Conservation (phyloP, 2,329 filamentous ascomycete species). For the Paracoccidioides lutzii region DNA sequence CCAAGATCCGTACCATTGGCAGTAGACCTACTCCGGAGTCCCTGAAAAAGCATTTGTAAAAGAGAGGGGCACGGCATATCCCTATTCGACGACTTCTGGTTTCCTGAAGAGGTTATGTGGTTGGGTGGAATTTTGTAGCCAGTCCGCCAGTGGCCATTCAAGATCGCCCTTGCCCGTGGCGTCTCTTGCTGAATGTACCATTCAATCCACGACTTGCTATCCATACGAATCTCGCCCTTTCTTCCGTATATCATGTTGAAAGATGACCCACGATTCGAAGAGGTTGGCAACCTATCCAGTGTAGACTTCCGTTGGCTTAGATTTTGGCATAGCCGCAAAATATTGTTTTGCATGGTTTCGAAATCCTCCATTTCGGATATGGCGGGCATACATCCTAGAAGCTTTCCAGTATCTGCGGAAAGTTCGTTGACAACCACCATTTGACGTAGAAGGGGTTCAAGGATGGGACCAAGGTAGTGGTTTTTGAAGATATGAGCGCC, state of each 20-base stretch:
- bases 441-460: slow-evolving; percentile 48
- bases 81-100: slow-evolving; percentile 22
- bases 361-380: slow-evolving; percentile 44
- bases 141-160: slow-evolving; percentile 31
- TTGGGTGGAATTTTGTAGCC: slow-evolving; percentile 22
- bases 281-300: slow-evolving; percentile 12
- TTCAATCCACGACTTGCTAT: slow-evolving; percentile 45
- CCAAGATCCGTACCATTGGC: slow-evolving; percentile 31
- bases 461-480: slow-evolving; percentile 47
- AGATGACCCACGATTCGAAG: slow-evolving; percentile 25
- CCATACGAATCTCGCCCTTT: slow-evolving; percentile 38
- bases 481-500: slow-evolving; percentile 47
- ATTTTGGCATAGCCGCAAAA: slow-evolving; percentile 28
- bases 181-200: slow-evolving; percentile 56
- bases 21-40: slow-evolving; percentile 41
- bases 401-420: slow-evolving; percentile 42
- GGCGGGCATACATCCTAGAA: slow-evolving; percentile 42
- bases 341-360: slow-evolving; percentile 34
- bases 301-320: slow-evolving; percentile 19
- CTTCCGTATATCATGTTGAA: slow-evolving; percentile 39
- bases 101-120: slow-evolving; percentile 16
- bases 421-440: slow-evolving; percentile 47
- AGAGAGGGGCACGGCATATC: slow-evolving; percentile 42
- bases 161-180: slow-evolving; percentile 41
- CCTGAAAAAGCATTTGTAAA: slow-evolving; percentile 47